Base-by-base conservation (phyloP, 2,329 filamentous ascomycete genomes). In the Hypoxylon sp. region DNA sequence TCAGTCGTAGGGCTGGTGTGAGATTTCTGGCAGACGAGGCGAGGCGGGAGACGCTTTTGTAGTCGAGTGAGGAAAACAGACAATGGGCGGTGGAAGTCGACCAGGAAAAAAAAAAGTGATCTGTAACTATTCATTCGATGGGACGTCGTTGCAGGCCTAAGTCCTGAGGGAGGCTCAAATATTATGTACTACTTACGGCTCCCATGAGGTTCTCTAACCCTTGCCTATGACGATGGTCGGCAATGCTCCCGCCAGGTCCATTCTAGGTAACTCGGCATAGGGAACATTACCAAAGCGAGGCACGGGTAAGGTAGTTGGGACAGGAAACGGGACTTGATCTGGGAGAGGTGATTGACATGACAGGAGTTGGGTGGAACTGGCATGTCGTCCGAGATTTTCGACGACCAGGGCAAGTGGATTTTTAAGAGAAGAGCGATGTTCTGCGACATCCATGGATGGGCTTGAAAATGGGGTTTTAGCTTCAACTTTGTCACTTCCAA, bases 321-420 rank as follows among this genome's bases (percentile, higher is more conserved):
- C 57, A 42, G 40, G 54, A 60, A 60, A 70, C 55, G 67, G 64
- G 63, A 62, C 56, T 67, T 69, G 61, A 65, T 62, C 61, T 69
- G 55, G 57, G 61, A 63, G 65, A 72, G 62, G 60, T 70, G 70
- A 72, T 72, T 68, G 62, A 72, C 70, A 72, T 66, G 62, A 67
- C 63, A 72, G 69, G 67, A 72, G 64, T 66, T 48, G 55, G 22
- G 65, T 70, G 70, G 70, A 67, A 72, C 68, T 69, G 31, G 58
- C 55, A 42, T 53, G 61, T 69, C 63, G 66, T 68, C 64, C 55
- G 57, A 72, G 69, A 63, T 62, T 69, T 59, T 71, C 57, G 51
- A 70, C 17, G 56, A 70, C 62, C 54, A 72, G 64, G 68, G 70
- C 58, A 61, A 54, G 62, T 66, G 62, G 54, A 27, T 64, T 64